These are phyloP conservation scores for Penicillium fimorum DNA, from an alignment of 495 filamentous ascomycete genomes.

Conservation along the genomic window DNA sequence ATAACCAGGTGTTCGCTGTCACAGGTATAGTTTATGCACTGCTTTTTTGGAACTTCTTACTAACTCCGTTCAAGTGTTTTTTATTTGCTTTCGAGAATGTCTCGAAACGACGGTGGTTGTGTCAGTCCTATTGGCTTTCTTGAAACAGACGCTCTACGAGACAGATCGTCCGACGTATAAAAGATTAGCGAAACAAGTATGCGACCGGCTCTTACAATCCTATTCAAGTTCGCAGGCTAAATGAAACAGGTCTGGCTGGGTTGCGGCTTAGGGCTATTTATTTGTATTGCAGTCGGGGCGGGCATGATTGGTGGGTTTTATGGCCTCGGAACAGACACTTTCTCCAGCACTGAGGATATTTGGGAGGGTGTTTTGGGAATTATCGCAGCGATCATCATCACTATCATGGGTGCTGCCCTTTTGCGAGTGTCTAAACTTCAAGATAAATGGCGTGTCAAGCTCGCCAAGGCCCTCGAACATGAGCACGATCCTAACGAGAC, in stretches of 20 bases:
- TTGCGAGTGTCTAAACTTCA: conserved; percentile 81
- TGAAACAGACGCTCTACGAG: conserved; percentile 71
- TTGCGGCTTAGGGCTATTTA: conserved; percentile 56
- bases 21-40: not conserved
- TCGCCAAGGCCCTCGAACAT: conserved; percentile 62
- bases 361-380: conserved; percentile 78
- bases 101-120: conserved; percentile 79
- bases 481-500: conserved; percentile 37
- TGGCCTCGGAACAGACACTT: conserved; percentile 61
- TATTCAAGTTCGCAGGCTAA: not conserved
- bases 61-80: conserved; percentile 57
- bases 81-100: conserved; percentile 82
- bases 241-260: conserved; percentile 68
- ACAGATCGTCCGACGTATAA: conserved; percentile 59
- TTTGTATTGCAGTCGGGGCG: conserved; percentile 67
- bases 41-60: not conserved
- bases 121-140: conserved; percentile 75
- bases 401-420: conserved; percentile 72
- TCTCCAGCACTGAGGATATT: conserved; percentile 63
- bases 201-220: conserved; percentile 3
- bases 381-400: conserved; percentile 72
- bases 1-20: conserved; percentile 7
- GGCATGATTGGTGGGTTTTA: conserved; percentile 83
- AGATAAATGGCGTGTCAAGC: conserved; percentile 79
- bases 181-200: conserved; percentile 68